Conservation (phyloP, 1,284 basidiomycete species). For the Malassezia japonica region DNA sequence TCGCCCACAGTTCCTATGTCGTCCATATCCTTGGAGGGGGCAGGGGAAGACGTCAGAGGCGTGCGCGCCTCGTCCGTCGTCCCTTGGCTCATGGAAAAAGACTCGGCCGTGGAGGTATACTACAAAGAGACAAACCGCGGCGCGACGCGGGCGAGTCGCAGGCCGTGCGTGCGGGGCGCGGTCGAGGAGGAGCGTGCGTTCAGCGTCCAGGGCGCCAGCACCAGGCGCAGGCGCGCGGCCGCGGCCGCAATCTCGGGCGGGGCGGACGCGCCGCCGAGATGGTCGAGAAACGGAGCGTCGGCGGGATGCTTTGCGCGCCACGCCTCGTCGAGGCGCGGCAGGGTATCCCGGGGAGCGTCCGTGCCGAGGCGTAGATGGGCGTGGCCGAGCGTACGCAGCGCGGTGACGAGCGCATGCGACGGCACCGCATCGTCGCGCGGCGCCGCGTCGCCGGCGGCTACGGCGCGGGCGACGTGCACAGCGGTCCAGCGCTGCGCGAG, state of each 20-base stretch:
- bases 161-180: background rate
- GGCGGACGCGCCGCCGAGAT: background rate
- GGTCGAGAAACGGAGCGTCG: conserved; percentile 1
- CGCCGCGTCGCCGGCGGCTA: background rate
- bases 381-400: background rate
- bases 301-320: background rate
- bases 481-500: background rate
- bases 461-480: background rate
- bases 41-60: too few species aligned
- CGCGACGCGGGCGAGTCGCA: conserved; percentile 4
- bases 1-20: too few species aligned
- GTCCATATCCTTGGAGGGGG: too few species aligned
- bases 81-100: background rate
- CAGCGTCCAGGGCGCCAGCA: conserved; percentile 1
- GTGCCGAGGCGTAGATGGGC: background rate
- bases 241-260: background rate
- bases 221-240: background rate
- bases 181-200: background rate
- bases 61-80: background rate
- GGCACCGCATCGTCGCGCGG: background rate
- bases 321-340: background rate
- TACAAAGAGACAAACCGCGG: conserved; percentile 7
- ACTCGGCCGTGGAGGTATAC: conserved; percentile 1
- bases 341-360: background rate
- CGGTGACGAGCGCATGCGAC: background rate